Evolutionary conservation across 2,329 filamentous ascomycete genomes (phyloP), one percentile per base, ranked within the genome.

Genomic region (Clonostachys solani): DNA sequence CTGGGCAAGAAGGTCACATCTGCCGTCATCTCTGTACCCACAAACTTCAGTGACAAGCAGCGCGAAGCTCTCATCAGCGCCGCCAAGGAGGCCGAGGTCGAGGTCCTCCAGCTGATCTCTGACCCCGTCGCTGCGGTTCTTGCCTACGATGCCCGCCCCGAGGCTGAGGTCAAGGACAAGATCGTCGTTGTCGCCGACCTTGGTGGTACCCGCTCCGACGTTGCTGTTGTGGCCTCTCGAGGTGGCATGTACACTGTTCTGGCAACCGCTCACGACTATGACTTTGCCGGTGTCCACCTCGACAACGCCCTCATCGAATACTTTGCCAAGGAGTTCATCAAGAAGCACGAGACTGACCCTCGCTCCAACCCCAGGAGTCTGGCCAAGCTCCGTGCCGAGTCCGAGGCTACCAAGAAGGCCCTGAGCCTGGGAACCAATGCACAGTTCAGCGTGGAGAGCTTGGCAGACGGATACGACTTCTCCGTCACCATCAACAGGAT

Each of bases 241-340:
- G 91, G 91, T 52, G 94, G 94, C 64, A 92, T 97, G 76, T 97
- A 97, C 79, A 96, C 90, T 50, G 84, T 96, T 59, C 79, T 99
- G 49, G 91, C 94, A 17, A 95, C 92, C 12, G 83, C 87, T 33
- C 94, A 97, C 74, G 94, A 99, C 75, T 96, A 95, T 71, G 92
- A 97, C 63, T 88, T 92, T 56, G 85, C 89, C 48, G 94, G 94
- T 61, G 78, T 83, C 35, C 84, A 91, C 55, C 78, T 99, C 48
- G 94, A 99, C 74, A 81, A 94, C 66, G 87, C 92, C 44, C 79
- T 99, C 49, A 88, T 96, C 65, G 92, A 99, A 66, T 86, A 96
- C 77, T 96, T 97, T 59, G 88, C 92, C 58, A 99, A 99, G 79
- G 94, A 99, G 71, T 99, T 99, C 73, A 81, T 94, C 63, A 97